A percentile compares a stretch with the other conserved stretches of the same genome.
These are phyloP conservation scores for Phaeosphaeriaceae sp. DNA, from an alignment of 2,329 filamentous ascomycete genomes.

Conservation along the genomic window DNA sequence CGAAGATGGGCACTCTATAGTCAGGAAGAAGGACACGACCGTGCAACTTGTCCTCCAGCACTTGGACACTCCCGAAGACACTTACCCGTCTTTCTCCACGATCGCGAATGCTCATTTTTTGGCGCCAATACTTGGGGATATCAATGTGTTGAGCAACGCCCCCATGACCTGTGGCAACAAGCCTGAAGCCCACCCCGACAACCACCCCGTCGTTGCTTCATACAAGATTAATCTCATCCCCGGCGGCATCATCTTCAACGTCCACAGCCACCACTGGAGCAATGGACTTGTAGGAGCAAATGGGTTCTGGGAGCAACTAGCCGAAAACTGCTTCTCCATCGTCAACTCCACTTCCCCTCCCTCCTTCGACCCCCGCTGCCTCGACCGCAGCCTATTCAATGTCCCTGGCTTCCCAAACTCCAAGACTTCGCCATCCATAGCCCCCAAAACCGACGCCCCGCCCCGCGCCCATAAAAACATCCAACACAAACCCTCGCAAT, in stretches of 20 bases:
- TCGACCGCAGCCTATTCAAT: conserved; percentile 2
- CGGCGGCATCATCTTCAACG: conserved; percentile 2
- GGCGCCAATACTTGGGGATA: not conserved
- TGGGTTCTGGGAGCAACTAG: conserved; percentile 1
- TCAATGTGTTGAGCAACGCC: conserved; percentile 1
- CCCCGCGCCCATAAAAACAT: not conserved
- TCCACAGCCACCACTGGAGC: not conserved
- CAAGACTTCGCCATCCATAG: no score
- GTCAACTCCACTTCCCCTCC: not conserved
- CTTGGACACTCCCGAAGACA: no score
- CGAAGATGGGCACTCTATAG: conserved; percentile 5
- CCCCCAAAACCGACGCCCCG: not conserved
- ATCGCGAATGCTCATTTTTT: conserved; percentile 1
- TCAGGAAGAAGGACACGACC: conserved; percentile 1
- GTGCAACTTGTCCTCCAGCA: conserved; percentile 4
- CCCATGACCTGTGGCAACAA: conserved; percentile 5
- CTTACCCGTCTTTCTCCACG: conserved; percentile 1
- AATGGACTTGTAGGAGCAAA: not conserved
- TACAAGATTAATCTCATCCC: conserved; percentile 1
- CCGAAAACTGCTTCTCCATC: conserved; percentile 4
- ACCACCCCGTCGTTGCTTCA: not conserved
- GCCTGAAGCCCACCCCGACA: conserved; percentile 6
- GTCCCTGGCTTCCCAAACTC: conserved; percentile 1
- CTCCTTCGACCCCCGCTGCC: not conserved
- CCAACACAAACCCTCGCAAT: not conserved